Percentiles rank a stretch among this genome's conserved stretches.
These are phyloP conservation scores for Sapria himalayana DNA, from an alignment of 345 rosid genomes.

Conservation along the genomic window DNA sequence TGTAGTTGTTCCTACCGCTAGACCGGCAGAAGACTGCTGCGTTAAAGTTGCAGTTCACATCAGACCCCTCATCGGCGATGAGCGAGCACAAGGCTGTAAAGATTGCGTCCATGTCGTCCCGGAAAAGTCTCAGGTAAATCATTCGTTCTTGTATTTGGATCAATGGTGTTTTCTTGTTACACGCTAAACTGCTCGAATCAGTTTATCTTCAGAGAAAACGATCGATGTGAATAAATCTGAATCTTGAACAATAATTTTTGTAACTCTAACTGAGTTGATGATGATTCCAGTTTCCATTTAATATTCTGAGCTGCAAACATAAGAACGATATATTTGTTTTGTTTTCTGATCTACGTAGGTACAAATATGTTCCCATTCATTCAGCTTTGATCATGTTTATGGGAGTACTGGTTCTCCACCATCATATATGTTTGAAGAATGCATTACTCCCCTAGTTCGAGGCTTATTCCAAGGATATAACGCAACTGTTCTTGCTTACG, in stretches of 20 bases:
- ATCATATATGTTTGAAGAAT: conserved; percentile 76
- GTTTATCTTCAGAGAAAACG: too few relatives aligned
- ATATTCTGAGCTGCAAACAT: too few relatives aligned
- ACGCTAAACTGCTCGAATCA: too few relatives aligned
- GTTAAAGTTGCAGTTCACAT: conserved; percentile 93
- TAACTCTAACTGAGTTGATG: too few relatives aligned
- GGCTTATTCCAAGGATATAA: conserved; percentile 98
- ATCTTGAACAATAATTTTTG: too few relatives aligned
- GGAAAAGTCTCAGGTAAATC: conserved; percentile 88
- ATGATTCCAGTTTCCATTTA: too few relatives aligned
- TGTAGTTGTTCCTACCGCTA: conserved; percentile 4
- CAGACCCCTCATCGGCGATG: conserved; percentile 92
- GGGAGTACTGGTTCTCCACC: conserved; percentile 74
- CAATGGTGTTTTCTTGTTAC: too few relatives aligned
- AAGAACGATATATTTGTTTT: too few relatives aligned
- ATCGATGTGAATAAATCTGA: too few relatives aligned
- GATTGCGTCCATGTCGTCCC: conserved; percentile 76
- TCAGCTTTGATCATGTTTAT: conserved; percentile 93
- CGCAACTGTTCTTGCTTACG: conserved; percentile 97
- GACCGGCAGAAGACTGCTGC: conserved; percentile 54
- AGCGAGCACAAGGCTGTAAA: conserved; percentile 73
- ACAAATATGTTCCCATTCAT: conserved; percentile 86
- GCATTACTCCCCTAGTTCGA: conserved; percentile 68
- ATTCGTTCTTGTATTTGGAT: too few relatives aligned
- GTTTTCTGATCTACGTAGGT: too few relatives aligned